Evolutionary conservation across 139 green algal genomes (phyloP).

Genomic region (Yamagishiella unicocca): DNA sequence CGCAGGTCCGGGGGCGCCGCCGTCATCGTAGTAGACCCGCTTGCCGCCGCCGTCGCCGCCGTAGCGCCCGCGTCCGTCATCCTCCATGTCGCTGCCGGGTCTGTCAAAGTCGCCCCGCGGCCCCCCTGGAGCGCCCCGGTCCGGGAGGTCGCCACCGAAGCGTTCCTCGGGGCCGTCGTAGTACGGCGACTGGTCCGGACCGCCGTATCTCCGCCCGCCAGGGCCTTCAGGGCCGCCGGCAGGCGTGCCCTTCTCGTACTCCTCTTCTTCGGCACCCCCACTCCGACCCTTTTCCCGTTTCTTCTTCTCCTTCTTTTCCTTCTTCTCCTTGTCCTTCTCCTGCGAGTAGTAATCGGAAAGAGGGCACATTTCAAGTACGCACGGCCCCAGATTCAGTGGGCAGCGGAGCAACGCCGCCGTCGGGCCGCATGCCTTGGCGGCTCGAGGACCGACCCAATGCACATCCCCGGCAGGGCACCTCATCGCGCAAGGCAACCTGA

Average conservation of each 20-base stretch:
- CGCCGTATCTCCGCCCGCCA: not conserved
- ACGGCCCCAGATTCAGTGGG: too few relatives aligned
- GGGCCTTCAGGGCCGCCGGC: not conserved
- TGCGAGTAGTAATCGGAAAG: too few relatives aligned
- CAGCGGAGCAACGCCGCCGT: too few relatives aligned
- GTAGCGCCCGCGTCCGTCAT: not conserved
- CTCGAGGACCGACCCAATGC: too few relatives aligned
- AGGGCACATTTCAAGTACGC: too few relatives aligned
- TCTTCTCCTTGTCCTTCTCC: conserved; percentile 46
- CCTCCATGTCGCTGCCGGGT: not conserved
- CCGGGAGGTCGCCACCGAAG: not conserved
- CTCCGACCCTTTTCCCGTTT: not conserved
- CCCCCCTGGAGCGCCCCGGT: too few relatives aligned
- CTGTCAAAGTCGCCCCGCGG: conserved; percentile 7
- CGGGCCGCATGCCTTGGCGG: too few relatives aligned
- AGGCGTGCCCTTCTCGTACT: not conserved
- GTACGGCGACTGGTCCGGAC: conserved; percentile 18
- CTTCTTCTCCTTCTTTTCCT: conserved; percentile 43
- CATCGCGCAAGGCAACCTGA: too few relatives aligned
- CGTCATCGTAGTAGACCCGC: not conserved
- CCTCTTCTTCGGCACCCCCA: not conserved
- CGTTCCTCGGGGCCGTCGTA: conserved; percentile 1
- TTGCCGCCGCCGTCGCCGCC: not conserved
- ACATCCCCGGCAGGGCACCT: too few relatives aligned
- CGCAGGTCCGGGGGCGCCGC: not conserved